Conservation (phyloP, 2,329 filamentous ascomycete genomes). For the Cryphonectria naterciae region DNA sequence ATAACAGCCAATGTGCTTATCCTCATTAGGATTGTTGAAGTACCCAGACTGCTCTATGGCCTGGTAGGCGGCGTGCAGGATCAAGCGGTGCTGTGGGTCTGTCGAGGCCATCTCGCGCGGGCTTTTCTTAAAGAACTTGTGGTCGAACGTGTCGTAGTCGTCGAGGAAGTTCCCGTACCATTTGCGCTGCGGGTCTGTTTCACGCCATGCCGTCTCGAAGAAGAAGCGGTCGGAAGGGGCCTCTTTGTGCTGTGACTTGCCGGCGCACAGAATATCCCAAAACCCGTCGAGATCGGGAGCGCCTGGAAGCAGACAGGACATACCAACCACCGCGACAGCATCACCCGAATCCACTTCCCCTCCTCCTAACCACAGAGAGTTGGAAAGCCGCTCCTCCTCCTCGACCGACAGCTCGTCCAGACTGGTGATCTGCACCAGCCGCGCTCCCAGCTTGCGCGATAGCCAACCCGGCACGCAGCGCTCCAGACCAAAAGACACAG, state of each 20-base stretch:
- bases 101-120: conserved; percentile 41
- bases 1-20: conserved; percentile 40
- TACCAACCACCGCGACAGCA: conserved; percentile 44
- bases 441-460: background rate
- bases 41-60: conserved; percentile 38
- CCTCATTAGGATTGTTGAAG: conserved; percentile 9
- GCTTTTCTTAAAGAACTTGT: conserved; percentile 45
- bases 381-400: background rate
- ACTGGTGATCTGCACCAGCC: background rate
- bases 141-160: conserved; percentile 40
- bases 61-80: conserved; percentile 48
- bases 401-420: background rate
- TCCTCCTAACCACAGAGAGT: background rate
- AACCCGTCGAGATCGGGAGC: conserved; percentile 29
- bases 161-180: conserved; percentile 35
- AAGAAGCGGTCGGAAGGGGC: conserved; percentile 15
- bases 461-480: background rate
- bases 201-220: conserved; percentile 23
- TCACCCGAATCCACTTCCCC: conserved; percentile 5
- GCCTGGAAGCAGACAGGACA: conserved; percentile 41
- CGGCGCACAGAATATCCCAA: conserved; percentile 29
- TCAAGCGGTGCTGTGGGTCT: conserved; percentile 45
- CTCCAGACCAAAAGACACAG: conserved; percentile 4
- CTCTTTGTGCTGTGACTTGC: conserved; percentile 20
- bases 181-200: conserved; percentile 7